Percentiles rank a stretch among this genome's conserved stretches.
Conservation (phyloP, 208 protist species). For the Wallacemonas collosoma region DNA sequence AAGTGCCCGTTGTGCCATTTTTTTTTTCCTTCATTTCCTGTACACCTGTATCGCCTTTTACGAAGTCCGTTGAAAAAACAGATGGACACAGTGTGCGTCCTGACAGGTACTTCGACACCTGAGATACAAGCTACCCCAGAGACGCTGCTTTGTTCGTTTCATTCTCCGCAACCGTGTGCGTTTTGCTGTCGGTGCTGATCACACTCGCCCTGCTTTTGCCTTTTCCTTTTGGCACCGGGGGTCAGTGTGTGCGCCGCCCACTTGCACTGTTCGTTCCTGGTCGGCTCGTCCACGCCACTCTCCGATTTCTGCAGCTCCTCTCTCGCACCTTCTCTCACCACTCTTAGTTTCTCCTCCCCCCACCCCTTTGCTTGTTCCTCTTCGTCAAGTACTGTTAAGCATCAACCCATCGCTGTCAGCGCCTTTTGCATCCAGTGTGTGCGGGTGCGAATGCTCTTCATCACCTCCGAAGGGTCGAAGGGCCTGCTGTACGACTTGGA, state of each 20-base stretch:
- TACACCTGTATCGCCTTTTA: not conserved
- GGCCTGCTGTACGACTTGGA: conserved; percentile 61
- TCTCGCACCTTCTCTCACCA: not conserved
- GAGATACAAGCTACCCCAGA: not conserved
- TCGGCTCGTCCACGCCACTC: too few species aligned
- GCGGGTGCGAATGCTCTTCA: conserved; percentile 58
- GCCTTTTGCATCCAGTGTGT: too few species aligned
- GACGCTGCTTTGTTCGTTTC: too few species aligned
- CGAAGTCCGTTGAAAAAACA: too few species aligned
- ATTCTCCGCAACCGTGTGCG: not conserved
- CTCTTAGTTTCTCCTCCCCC: not conserved
- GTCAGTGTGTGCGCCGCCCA: too few species aligned
- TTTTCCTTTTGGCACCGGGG: too few species aligned
- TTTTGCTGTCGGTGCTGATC: not conserved
- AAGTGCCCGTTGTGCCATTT: not conserved
- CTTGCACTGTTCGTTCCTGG: too few species aligned
- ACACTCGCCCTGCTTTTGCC: too few species aligned
- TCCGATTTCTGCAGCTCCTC: too few species aligned
- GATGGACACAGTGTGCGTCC: not conserved
- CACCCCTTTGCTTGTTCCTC: conserved; percentile 1
- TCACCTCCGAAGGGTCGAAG: conserved; percentile 47
- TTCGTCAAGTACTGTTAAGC: too few species aligned
- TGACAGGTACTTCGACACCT: not conserved
- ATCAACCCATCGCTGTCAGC: too few species aligned
- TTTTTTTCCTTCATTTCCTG: not conserved